Percentiles rank a stretch among this genome's conserved stretches.
Evolutionary conservation across 2,329 filamentous ascomycete species (phyloP).

Genomic region (Epichloe amarillans): DNA sequence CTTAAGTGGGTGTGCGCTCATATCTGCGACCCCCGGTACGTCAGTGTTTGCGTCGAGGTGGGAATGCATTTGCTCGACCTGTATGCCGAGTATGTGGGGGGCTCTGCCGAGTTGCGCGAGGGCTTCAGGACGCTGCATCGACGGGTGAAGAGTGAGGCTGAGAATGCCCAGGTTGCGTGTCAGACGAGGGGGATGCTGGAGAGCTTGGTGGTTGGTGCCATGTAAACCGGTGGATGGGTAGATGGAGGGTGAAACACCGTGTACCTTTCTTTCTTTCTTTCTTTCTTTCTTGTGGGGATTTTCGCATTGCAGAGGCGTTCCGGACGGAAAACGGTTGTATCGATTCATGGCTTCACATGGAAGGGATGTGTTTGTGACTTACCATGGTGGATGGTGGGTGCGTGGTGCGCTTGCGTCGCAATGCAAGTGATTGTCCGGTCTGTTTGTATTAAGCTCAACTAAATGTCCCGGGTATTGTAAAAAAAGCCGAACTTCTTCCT

Average conservation of each 20-base stretch:
- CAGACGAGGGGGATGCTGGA: slow-evolving; percentile 83
- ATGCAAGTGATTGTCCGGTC: neutral
- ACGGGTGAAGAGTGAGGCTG: slow-evolving; percentile 63
- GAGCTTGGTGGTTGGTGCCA: slow-evolving; percentile 32
- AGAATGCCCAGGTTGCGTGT: slow-evolving; percentile 70
- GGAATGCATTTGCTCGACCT: slow-evolving; percentile 73
- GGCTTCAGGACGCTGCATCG: slow-evolving; percentile 56
- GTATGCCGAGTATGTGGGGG: slow-evolving; percentile 68
- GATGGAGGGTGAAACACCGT: neutral
- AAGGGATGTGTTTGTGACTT: neutral
- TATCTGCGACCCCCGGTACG: slow-evolving; percentile 71
- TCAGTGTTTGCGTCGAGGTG: slow-evolving; percentile 70
- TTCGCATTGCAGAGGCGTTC: slow-evolving; percentile 8
- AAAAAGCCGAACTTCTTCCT: too few species aligned
- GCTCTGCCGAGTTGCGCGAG: slow-evolving; percentile 57
- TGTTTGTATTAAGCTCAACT: neutral
- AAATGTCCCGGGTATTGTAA: neutral
- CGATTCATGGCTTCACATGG: neutral
- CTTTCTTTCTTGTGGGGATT: neutral
- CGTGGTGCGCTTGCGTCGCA: neutral
- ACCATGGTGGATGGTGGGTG: neutral
- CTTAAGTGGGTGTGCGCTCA: slow-evolving; percentile 71
- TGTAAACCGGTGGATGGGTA: neutral
- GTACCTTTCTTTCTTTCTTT: neutral
- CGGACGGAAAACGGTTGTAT: neutral